Evolutionary conservation across 1,284 basidiomycete species (phyloP).

Genomic region (Ceratobasidium sp.): DNA sequence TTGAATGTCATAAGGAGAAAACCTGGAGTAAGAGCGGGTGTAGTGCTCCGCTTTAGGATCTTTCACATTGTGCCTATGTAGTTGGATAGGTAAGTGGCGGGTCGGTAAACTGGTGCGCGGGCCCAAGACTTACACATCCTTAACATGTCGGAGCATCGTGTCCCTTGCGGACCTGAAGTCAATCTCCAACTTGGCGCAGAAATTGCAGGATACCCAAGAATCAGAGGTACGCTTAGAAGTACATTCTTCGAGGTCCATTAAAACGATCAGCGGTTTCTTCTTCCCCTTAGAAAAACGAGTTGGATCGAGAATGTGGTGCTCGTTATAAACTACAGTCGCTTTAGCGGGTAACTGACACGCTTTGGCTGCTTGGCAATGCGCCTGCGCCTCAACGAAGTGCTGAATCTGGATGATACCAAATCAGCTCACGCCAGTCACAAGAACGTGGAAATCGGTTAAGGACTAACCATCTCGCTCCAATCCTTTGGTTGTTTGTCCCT

Average conservation of each 20-base stretch:
- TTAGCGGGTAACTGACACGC: background rate
- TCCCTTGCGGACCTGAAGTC: background rate
- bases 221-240: background rate
- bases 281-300: background rate
- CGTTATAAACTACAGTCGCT: background rate
- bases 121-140: conserved; percentile 1
- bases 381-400: background rate
- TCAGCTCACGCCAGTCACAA: background rate
- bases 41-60: conserved; percentile 5
- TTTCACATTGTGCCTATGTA: background rate
- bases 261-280: background rate
- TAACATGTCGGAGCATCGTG: background rate
- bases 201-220: background rate
- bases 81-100: background rate
- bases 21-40: no score
- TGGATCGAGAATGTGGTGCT: background rate
- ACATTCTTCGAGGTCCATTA: background rate
- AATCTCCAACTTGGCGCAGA: background rate
- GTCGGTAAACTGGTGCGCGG: background rate
- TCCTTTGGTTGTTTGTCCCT: background rate
- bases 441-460: background rate
- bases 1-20: no score
- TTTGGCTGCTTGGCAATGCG: background rate
- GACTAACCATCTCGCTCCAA: conserved; percentile 26
- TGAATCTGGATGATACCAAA: background rate